Percentiles rank a stretch among this genome's conserved stretches.
Conservation (phyloP, 2,329 filamentous ascomycete species). For the Stagonosporopsis vannaccii region DNA sequence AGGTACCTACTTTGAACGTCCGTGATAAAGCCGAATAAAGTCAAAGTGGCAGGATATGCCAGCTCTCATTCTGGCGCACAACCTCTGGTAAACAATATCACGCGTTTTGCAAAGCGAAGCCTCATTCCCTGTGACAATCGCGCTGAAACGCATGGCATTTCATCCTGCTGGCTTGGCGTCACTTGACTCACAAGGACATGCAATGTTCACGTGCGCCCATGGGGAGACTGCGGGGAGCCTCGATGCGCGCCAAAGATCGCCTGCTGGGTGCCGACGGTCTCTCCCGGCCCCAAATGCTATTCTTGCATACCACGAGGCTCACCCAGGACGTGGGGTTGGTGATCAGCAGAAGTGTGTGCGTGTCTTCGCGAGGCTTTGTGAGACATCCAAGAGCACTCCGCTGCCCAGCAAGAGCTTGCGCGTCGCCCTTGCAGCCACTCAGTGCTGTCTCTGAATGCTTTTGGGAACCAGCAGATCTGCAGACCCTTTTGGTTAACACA, state of each 20-base stretch:
- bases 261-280: constrained; percentile 7
- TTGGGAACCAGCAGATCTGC: neutral
- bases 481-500: constrained; percentile 1
- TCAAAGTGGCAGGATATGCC: neutral
- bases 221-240: too few species aligned
- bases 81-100: neutral
- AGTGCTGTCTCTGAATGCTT: neutral
- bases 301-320: constrained; percentile 3
- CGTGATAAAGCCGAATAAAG: neutral
- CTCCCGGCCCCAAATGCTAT: constrained; percentile 5
- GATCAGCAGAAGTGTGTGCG: constrained; percentile 1
- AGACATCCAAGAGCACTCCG: neutral
- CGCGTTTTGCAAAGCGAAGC: neutral
- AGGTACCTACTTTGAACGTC: neutral
- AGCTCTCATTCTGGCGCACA: neutral
- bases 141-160: neutral
- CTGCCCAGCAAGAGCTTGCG: constrained; percentile 16
- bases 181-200: neutral
- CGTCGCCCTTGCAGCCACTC: constrained; percentile 3
- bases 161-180: neutral
- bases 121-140: neutral
- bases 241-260: neutral
- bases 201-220: neutral
- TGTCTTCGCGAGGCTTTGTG: constrained; percentile 10
- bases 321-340: neutral